Conservation (phyloP, 176 grass and related monocot genomes). For the Aegilops sharonensis region DNA sequence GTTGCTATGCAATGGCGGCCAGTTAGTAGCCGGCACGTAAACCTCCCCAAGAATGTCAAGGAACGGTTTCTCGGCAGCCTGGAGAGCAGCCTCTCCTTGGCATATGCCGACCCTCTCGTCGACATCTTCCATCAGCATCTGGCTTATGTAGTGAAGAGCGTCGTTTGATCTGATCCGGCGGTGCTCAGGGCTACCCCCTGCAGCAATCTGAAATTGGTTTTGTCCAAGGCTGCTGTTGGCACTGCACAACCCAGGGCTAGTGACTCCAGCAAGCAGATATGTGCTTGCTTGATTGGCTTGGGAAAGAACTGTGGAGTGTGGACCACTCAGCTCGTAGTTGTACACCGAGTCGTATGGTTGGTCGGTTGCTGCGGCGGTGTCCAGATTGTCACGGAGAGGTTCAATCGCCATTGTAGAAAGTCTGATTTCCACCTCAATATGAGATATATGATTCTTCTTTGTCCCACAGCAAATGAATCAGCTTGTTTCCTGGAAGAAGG, state of each 20-base stretch:
- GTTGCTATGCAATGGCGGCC: not conserved
- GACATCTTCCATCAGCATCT: constrained; percentile 40
- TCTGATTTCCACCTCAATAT: not conserved
- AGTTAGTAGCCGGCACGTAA: not conserved
- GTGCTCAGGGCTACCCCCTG: constrained; percentile 2
- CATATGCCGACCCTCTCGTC: constrained; percentile 13
- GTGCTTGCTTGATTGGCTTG: not conserved
- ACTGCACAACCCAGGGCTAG: not conserved
- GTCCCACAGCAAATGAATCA: not conserved
- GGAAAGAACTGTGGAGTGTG: not conserved
- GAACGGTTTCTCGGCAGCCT: constrained; percentile 42
- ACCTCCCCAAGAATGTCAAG: constrained; percentile 37
- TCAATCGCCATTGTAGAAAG: constrained; percentile 9
- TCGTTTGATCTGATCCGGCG: constrained; percentile 19
- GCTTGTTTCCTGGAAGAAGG: not conserved
- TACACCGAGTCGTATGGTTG: not conserved
- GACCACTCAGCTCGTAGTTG: not conserved
- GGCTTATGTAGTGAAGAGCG: constrained; percentile 33
- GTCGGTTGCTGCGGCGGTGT: not conserved
- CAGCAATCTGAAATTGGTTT: not conserved
- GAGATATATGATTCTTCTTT: not conserved
- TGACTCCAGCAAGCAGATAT: not conserved
- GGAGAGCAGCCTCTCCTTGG: constrained; percentile 30
- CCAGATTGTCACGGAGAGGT: not conserved
- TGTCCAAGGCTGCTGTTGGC: not conserved